A percentile compares a stretch with the other conserved stretches of the same genome.
These are phyloP conservation scores for Litsea cubeba DNA, from an alignment of 164 flowering plant genomes.

Conservation along the genomic window DNA sequence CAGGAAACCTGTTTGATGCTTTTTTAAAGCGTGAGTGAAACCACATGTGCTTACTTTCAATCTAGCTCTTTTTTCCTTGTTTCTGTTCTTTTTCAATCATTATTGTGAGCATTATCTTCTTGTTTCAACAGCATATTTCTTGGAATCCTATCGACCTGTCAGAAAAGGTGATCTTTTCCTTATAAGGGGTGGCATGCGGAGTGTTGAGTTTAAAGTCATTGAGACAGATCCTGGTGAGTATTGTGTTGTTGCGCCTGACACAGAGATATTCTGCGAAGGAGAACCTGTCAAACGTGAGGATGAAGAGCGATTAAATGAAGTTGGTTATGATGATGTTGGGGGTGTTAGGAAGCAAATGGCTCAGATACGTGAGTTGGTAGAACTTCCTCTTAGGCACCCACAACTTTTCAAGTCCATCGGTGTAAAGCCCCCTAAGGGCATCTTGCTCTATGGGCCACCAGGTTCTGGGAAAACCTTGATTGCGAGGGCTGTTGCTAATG, in stretches of 20 bases:
- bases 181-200: conserved; percentile 68
- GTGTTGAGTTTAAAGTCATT: conserved; percentile 62
- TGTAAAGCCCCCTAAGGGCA: conserved; percentile 32
- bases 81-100: background rate
- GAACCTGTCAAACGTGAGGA: conserved; percentile 64
- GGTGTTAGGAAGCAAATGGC: conserved; percentile 76
- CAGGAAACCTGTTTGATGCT: conserved; percentile 21
- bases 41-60: background rate
- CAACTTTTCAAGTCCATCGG: conserved; percentile 59
- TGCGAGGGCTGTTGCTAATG: conserved; percentile 33
- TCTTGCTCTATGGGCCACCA: conserved; percentile 27
- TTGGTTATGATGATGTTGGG: conserved; percentile 75
- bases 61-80: background rate
- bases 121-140: conserved; percentile 50
- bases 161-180: conserved; percentile 66
- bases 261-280: conserved; percentile 70
- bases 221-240: conserved; percentile 70
- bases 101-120: background rate
- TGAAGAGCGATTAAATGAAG: conserved; percentile 56
- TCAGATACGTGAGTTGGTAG: conserved; percentile 69
- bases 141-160: conserved; percentile 61
- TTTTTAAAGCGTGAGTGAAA: conserved; percentile 18
- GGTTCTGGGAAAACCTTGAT: conserved; percentile 35
- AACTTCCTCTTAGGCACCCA: conserved; percentile 69
- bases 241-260: conserved; percentile 69